Conservation (phyloP, 1,284 basidiomycete genomes). For the Somion occarium region DNA sequence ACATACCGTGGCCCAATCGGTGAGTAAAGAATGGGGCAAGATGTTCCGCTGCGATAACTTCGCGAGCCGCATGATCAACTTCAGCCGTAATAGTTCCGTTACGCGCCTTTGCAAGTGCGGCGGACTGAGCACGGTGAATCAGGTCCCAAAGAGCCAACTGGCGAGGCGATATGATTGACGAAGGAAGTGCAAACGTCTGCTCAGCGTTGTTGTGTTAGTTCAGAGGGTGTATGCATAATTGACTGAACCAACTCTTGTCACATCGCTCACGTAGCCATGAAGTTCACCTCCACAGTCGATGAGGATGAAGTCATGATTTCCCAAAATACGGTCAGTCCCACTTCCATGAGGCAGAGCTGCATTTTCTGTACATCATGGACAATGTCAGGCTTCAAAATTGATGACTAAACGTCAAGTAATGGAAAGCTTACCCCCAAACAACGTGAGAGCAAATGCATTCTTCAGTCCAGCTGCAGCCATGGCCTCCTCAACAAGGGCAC, state of each 20-base stretch:
- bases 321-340: slow-evolving; percentile 62
- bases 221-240: not conserved
- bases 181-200: slow-evolving; percentile 67
- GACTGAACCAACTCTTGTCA: slow-evolving; percentile 59
- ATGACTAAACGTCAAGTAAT: not conserved
- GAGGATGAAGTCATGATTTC: slow-evolving; percentile 61
- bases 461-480: slow-evolving; percentile 55
- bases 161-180: slow-evolving; percentile 48
- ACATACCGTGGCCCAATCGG: slow-evolving; percentile 70
- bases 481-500: slow-evolving; percentile 49
- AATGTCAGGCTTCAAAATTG: not conserved
- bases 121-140: slow-evolving; percentile 61
- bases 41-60: slow-evolving; percentile 40
- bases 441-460: slow-evolving; percentile 55
- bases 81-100: slow-evolving; percentile 46
- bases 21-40: slow-evolving; percentile 73
- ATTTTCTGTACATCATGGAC: slow-evolving; percentile 48
- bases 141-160: slow-evolving; percentile 62
- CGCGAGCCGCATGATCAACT: slow-evolving; percentile 69
- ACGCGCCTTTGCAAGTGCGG: slow-evolving; percentile 46
- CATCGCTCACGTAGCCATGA: slow-evolving; percentile 73
- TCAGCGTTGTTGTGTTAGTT: not conserved
- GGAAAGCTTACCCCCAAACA: slow-evolving; percentile 67
- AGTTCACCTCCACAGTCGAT: slow-evolving; percentile 73
- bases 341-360: slow-evolving; percentile 82